Conservation (phyloP, 164 flowering plant species). For the Hamamelis virginiana region DNA sequence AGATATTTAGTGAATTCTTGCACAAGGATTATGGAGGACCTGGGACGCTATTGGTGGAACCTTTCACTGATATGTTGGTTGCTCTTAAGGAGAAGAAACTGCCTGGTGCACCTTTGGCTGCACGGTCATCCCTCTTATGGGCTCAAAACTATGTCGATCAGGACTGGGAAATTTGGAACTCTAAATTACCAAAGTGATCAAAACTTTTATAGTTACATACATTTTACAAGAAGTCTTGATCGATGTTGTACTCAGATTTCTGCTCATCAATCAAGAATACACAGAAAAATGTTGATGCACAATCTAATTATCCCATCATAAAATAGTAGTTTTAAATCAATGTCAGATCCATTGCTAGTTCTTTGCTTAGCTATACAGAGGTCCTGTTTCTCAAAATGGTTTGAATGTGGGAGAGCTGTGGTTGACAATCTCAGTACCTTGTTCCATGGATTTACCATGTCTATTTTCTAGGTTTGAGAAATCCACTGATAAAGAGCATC, state of each 20-base stretch:
- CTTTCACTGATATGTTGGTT: slow-evolving; percentile 76
- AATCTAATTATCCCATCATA: slow-evolving; percentile 5
- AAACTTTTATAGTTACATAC: not conserved
- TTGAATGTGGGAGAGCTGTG: slow-evolving; percentile 8
- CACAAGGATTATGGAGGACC: slow-evolving; percentile 75
- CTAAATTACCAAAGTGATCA: slow-evolving; percentile 22
- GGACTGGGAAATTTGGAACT: slow-evolving; percentile 71
- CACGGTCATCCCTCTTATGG: slow-evolving; percentile 71
- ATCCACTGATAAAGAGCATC: not conserved
- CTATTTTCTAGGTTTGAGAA: slow-evolving; percentile 7
- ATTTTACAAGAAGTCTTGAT: not conserved
- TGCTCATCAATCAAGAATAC: not conserved
- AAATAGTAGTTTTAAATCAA: not conserved
- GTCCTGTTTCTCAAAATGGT: not conserved
- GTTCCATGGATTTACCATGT: slow-evolving; percentile 7
- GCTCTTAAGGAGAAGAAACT: slow-evolving; percentile 64
- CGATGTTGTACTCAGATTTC: not conserved
- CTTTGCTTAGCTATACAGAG: slow-evolving; percentile 18
- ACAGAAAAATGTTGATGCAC: not conserved
- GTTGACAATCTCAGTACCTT: slow-evolving; percentile 5
- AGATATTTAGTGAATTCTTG: slow-evolving; percentile 72
- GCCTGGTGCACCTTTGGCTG: slow-evolving; percentile 68
- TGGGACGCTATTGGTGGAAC: slow-evolving; percentile 78
- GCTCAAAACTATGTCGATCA: slow-evolving; percentile 73
- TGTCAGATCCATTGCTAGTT: slow-evolving; percentile 2